Percentiles rank a stretch among this genome's conserved stretches.
Conservation (phyloP, 306 rosid genomes). For the Crotalaria pallida region DNA sequence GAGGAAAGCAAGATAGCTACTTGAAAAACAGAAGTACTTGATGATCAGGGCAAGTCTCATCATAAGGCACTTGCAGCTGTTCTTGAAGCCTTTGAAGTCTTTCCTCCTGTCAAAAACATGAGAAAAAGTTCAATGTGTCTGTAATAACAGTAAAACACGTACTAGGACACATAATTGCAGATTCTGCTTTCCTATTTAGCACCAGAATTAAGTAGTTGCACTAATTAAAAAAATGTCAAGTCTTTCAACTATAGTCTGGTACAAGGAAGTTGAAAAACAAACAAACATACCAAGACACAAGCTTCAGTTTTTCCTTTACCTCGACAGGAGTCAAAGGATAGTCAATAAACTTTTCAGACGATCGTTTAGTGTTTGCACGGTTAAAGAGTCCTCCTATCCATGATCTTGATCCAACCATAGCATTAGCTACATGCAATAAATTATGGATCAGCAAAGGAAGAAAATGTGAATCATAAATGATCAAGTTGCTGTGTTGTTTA, state of each 20-base stretch:
- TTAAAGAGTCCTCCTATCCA: no score
- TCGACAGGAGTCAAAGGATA: slow-evolving; percentile 59
- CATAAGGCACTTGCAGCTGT: slow-evolving; percentile 68
- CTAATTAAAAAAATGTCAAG: not conserved
- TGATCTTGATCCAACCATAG: no score
- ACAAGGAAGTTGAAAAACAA: not conserved
- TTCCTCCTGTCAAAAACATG: slow-evolving; percentile 47
- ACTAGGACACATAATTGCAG: not conserved
- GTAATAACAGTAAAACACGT: not conserved
- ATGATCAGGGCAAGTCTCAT: slow-evolving; percentile 67
- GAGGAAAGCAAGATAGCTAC: slow-evolving; percentile 3
- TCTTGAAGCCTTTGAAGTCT: slow-evolving; percentile 84
- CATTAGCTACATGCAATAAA: no score
- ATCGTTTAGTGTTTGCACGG: slow-evolving; percentile 43
- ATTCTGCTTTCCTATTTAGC: not conserved
- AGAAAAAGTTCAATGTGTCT: not conserved
- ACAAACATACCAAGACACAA: not conserved
- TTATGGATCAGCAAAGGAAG: no score
- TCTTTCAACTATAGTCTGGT: not conserved
- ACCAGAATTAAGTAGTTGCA: not conserved
- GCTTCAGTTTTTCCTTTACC: slow-evolving; percentile 37
- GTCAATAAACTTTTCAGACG: slow-evolving; percentile 46
- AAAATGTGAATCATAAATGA: no score
- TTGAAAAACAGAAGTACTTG: slow-evolving; percentile 47
- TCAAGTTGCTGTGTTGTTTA: no score